These are phyloP conservation scores for Echium plantagineum DNA, from an alignment of 257 asterid species.

Conservation along the genomic window DNA sequence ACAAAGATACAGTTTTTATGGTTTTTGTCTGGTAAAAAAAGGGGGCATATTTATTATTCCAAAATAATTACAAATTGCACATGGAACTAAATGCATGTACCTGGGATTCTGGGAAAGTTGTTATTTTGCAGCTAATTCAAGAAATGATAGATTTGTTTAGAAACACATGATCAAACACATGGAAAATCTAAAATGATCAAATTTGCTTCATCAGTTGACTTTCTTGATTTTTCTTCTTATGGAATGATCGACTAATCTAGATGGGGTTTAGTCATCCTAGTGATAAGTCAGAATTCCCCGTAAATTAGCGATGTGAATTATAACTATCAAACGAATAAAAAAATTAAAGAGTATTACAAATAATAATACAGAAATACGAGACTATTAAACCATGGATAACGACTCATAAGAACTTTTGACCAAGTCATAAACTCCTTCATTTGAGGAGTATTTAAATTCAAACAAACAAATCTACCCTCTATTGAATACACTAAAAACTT, in stretches of 20 bases:
- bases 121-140: slow-evolving; percentile 12
- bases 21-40: not conserved
- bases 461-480: not conserved
- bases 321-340: too few species aligned
- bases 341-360: too few species aligned
- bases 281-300: too few species aligned
- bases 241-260: slow-evolving; percentile 23
- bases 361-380: too few species aligned
- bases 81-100: not conserved
- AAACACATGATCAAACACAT: not conserved
- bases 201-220: not conserved
- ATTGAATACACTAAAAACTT: not conserved
- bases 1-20: not conserved
- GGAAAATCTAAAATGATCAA: not conserved
- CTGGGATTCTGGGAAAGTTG: not conserved
- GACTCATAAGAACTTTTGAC: slow-evolving; percentile 16
- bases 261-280: slow-evolving; percentile 10
- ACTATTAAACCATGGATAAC: too few species aligned
- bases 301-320: too few species aligned
- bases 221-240: not conserved
- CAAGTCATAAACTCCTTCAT: slow-evolving; percentile 18
- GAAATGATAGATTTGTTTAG: not conserved
- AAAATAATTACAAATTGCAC: not conserved
- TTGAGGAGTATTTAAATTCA: not conserved
- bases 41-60: not conserved